Base-by-base conservation (phyloP, 2,329 filamentous ascomycete genomes). In the Microsporum ferrugineum region DNA sequence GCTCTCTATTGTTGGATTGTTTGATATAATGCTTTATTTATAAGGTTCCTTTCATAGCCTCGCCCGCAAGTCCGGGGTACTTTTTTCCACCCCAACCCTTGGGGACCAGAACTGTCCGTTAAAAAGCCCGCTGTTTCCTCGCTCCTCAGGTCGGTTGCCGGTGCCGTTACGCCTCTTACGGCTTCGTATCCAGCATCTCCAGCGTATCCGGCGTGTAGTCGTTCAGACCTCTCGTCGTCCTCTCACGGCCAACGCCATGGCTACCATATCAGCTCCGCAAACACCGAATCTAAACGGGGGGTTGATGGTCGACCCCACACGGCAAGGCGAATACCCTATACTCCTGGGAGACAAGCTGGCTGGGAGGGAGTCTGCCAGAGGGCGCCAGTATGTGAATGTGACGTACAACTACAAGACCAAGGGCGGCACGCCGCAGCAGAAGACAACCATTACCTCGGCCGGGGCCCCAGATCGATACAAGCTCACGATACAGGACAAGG, bases 401-500 rank as follows among this genome's bases (percentile, higher is more conserved):
- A 74, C 75, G 41, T 78, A 78, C 63, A 78, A 78, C 62, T 75
- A 77, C 68, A 77, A 76, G 63, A 74, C 71, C 64, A 78, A 77
- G 58, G 71, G 69, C 51, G 71, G 72, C 34, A 73, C 74, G 34
- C 65, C 72, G 39, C 69, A 71, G 55, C 74, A 76, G 64, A 71
- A 69, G 53, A 70, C 73, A 34, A 69, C 64, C n/a, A 73, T 77
- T 58, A 72, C 71, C 38, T 69, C 67, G 38, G 69, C 68, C 14
- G 51, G 51, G 14, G 31, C 51, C 31, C 68, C 64, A 47, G 72
- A 75, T 59, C 67, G 72, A 49, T 77, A 75, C 63, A 71, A 74
- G 63, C 70, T 77, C 36, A 72, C 70, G 31, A 72, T 77, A 62
- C 74, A 72, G 60, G 74, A 77, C 67, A 75, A 75, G 65, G 69